These are phyloP conservation scores for Alloteropsis angusta DNA, from an alignment of 202 grass and related monocot genomes.

Conservation along the genomic window DNA sequence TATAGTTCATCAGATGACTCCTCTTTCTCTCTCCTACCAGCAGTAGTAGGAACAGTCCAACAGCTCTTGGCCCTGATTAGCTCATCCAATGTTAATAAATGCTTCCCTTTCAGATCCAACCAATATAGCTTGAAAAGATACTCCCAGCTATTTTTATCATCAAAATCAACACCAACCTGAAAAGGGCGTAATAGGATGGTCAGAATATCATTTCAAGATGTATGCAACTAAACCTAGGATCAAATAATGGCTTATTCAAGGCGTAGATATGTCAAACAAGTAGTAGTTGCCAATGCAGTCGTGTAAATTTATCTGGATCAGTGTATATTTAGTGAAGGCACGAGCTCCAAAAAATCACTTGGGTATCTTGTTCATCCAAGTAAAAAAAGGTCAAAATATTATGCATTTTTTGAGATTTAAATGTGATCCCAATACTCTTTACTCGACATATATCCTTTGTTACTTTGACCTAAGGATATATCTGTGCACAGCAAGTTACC, in stretches of 20 bases:
- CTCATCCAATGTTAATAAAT: slow-evolving; percentile 70
- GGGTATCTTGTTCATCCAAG: neutral
- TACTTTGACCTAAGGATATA: neutral
- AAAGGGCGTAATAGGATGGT: neutral
- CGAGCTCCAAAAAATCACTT: neutral
- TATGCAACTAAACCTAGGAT: neutral
- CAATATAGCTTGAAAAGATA: slow-evolving; percentile 99
- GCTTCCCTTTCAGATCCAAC: slow-evolving; percentile 79
- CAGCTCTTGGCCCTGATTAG: slow-evolving; percentile 53
- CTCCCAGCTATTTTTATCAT: slow-evolving; percentile 96
- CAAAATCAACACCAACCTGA: slow-evolving; percentile 85
- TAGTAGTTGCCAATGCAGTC: neutral
- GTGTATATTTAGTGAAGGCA: neutral
- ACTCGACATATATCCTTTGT: neutral
- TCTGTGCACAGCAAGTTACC: neutral
- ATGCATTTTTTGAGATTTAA: neutral
- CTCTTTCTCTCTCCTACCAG: slow-evolving; percentile 44
- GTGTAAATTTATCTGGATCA: neutral
- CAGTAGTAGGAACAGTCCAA: slow-evolving; percentile 46
- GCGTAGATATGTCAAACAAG: neutral
- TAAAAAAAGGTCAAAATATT: neutral
- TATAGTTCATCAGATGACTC: slow-evolving; percentile 87
- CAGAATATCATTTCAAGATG: slow-evolving; percentile 3
- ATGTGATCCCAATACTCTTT: neutral
- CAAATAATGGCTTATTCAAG: neutral